phyloP scores from a whole-genome alignment of 768 basidiomycete genomes.

The Xerocomellus amylosporus region DNA sequence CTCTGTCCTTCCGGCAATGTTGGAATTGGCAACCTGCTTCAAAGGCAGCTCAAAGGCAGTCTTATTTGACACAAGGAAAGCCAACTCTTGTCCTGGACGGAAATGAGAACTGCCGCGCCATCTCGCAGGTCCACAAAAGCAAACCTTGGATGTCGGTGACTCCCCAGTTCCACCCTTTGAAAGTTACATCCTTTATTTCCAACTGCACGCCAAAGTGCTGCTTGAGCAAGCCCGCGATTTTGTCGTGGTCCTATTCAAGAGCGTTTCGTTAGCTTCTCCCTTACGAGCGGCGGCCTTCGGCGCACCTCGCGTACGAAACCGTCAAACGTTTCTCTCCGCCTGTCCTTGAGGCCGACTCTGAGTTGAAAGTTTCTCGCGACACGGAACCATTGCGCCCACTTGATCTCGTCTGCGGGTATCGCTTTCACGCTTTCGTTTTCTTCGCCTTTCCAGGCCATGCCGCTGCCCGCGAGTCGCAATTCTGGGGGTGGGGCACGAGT shows the following conservation, averaged over 20 bases:
- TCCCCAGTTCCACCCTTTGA: conserved; percentile 99
- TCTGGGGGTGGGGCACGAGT: conserved; percentile 41
- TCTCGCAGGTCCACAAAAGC: conserved; percentile 9
- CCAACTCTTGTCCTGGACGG: conserved; percentile 77
- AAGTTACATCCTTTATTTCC: conserved; percentile 80
- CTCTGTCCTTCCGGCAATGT: conserved; percentile 95
- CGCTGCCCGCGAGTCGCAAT: conserved; percentile 83
- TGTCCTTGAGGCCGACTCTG: conserved; percentile 74
- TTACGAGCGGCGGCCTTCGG: background rate
- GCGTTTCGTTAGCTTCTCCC: background rate
- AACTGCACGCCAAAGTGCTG: conserved; percentile 83
- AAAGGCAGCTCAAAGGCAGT: conserved; percentile 89
- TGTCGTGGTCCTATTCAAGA: conserved; percentile 77
- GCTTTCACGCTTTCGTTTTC: conserved; percentile 63
- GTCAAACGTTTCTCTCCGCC: conserved; percentile 82
- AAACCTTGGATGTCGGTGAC: conserved; percentile 89
- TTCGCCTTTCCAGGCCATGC: conserved; percentile 91
- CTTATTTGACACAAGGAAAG: conserved; percentile 85
- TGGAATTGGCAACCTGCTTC: conserved; percentile 87
- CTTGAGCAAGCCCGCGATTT: conserved; percentile 74
- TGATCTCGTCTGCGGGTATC: conserved; percentile 69
- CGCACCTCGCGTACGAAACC: conserved; percentile 86
- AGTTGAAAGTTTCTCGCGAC: conserved; percentile 93
- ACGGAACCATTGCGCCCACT: conserved; percentile 87
- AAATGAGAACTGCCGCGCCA: background rate